Evolutionary conservation across 2,329 filamentous ascomycete species (phyloP), one percentile per base, ranked within the genome.

Genomic region (Lecanicillium sp.): DNA sequence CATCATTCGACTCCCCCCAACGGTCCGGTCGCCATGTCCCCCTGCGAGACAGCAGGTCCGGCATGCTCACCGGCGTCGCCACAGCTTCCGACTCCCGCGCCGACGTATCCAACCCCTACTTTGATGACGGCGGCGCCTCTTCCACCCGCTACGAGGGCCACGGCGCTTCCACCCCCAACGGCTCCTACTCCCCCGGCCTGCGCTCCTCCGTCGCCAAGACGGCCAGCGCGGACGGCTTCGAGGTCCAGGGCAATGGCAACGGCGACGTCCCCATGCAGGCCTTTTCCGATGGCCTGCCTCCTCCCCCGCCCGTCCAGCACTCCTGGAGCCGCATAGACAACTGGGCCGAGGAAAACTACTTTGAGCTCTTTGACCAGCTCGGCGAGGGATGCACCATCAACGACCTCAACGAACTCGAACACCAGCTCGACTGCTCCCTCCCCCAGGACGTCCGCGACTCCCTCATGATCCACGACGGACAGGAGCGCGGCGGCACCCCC

Each of bases 231-330:
- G 78, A 83, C 50, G 78, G 80, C 40, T 83, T 86, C 58, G 87
- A 93, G 62, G 81, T 81, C 50, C 78, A 83, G 56, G 82, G 72
- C 70, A 36, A n/a, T n/a, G n/a, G n/a, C n/a, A 70, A 81, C 5
- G 87, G 87, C 55, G 91, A 96, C 66, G 95, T 98, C 53, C 91
- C 86, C 57, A 93, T 98, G 88, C 93, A 96, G 69, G 86, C 86
- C 53, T 98, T 98, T 70, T 83, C 86, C 60, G 90, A 96, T 56
- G 93, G 93, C 48, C 78, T 89, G 20, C 90, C 93, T 2, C 93
- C 93, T 3, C 82, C 93, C 7, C 93, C 93, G 2, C 90, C 93
- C 6, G 83, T 95, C 32, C 67, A 74, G 41, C 90, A 96, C 69
- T 95, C 91, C 12, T 98, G 93, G 93, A 83, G 78, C 63, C 87